These are phyloP conservation scores for Globisporangium middletonii DNA, from an alignment of 352 stramenopile genomes.

Conservation along the genomic window DNA sequence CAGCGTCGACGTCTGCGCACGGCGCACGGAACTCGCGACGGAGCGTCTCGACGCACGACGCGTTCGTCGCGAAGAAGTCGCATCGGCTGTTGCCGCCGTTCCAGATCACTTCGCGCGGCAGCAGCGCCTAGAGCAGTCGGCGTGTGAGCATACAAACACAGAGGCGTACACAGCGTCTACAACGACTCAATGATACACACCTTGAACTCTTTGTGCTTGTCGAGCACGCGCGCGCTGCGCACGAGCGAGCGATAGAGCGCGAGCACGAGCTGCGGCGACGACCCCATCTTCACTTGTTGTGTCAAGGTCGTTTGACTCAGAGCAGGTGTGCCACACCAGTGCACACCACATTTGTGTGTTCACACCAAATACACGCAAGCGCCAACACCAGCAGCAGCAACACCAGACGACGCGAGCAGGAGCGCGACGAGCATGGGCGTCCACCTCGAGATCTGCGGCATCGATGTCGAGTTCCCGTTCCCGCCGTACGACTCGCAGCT, in stretches of 20 bases:
- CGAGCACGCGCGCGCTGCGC: constrained; percentile 59
- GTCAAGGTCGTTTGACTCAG: too few relatives aligned
- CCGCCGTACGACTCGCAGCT: constrained; percentile 95
- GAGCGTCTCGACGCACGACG: constrained; percentile 48
- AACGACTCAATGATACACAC: constrained; percentile 10
- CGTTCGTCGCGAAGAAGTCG: constrained; percentile 56
- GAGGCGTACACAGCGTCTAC: neutral
- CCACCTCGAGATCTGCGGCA: constrained; percentile 78
- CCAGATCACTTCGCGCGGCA: constrained; percentile 61
- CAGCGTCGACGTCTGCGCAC: constrained; percentile 20
- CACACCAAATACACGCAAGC: neutral
- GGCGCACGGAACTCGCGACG: constrained; percentile 39
- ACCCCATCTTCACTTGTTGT: constrained; percentile 16
- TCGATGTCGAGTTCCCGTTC: constrained; percentile 96
- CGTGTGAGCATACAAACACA: neutral
- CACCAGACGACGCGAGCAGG: neutral
- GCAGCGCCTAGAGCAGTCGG: constrained; percentile 30
- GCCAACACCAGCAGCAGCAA: neutral
- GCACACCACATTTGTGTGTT: too few relatives aligned
- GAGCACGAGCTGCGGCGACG: constrained; percentile 44
- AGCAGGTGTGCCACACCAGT: too few relatives aligned
- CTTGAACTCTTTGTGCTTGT: constrained; percentile 57
- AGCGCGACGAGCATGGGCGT: constrained; percentile 18
- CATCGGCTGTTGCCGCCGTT: constrained; percentile 32
- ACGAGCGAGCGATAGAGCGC: constrained; percentile 68